Conservation (phyloP, 106 monocot genomes). For the Acanthochlamys bracteata region DNA sequence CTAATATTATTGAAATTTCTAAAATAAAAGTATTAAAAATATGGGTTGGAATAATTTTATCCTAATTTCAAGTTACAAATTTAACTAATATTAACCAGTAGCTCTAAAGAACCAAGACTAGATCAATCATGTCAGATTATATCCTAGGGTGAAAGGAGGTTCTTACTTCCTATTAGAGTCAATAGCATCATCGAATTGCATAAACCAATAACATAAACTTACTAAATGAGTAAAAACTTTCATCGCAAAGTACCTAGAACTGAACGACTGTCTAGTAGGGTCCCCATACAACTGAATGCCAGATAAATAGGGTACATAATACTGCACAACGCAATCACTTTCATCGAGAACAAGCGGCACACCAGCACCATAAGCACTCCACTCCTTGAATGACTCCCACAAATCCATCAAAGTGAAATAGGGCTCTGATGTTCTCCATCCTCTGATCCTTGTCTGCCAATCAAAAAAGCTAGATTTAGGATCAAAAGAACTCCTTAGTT, state of each 20-base stretch:
- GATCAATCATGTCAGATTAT: no score
- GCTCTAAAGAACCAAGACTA: no score
- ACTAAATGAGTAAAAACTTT: neutral
- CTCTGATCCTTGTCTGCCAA: slow-evolving; percentile 41
- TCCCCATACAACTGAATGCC: slow-evolving; percentile 72
- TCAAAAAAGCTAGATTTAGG: neutral
- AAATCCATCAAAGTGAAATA: slow-evolving; percentile 50
- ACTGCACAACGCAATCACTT: slow-evolving; percentile 54
- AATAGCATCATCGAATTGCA: no score
- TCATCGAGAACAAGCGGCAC: slow-evolving; percentile 64
- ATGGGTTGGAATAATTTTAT: no score
- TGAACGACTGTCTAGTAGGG: slow-evolving; percentile 9
- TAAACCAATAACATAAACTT: no score
- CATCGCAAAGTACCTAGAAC: slow-evolving; percentile 25
- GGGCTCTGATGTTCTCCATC: slow-evolving; percentile 36
- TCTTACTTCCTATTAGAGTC: no score
- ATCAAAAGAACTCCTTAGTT: no score
- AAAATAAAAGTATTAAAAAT: no score
- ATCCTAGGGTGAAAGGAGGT: no score
- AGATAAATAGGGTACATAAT: slow-evolving; percentile 81
- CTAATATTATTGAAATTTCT: no score
- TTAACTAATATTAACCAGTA: no score
- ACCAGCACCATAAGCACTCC: slow-evolving; percentile 79
- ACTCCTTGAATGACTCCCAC: slow-evolving; percentile 72
- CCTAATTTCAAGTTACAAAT: no score